A percentile compares a stretch with the other conserved stretches of the same genome.
Evolutionary conservation across 345 rosid genomes (phyloP).

Genomic region (Clarkia xantiana): DNA sequence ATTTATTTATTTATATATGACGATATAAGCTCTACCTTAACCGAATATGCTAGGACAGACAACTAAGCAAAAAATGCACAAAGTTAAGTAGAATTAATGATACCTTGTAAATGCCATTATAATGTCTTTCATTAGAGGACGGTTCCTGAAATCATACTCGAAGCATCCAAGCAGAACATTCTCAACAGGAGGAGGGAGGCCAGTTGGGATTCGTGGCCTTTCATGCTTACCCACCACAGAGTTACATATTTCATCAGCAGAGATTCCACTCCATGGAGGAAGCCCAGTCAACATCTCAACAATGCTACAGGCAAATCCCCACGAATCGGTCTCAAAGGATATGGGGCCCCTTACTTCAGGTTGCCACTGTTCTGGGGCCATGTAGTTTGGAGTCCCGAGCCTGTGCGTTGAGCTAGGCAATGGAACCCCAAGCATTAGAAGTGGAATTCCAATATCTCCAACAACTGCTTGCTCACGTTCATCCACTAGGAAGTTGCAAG

Average conservation of each 20-base stretch:
- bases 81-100: neutral
- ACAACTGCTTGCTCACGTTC: conserved; percentile 53
- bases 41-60: too few relatives aligned
- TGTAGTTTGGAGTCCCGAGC: conserved; percentile 86
- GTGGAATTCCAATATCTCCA: conserved; percentile 76
- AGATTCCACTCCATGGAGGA: conserved; percentile 68
- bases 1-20: too few relatives aligned
- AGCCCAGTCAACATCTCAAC: conserved; percentile 85
- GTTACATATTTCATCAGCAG: conserved; percentile 47
- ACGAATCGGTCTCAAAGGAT: conserved; percentile 78
- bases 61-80: too few relatives aligned
- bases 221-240: conserved; percentile 66
- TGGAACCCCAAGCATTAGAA: conserved; percentile 56
- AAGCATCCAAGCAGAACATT: conserved; percentile 77
- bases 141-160: conserved; percentile 68
- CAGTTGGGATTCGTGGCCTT: conserved; percentile 48
- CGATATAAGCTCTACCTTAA: too few relatives aligned
- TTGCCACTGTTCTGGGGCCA: conserved; percentile 99
- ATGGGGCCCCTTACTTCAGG: conserved; percentile 79
- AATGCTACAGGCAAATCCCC: conserved; percentile 92
- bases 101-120: conserved; percentile 55
- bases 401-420: conserved; percentile 38
- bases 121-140: conserved; percentile 82
- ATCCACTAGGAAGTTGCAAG: conserved; percentile 59
- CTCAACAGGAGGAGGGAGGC: conserved; percentile 60